Conservation (phyloP, 352 stramenopile species). For the Phytophthora citricola region DNA sequence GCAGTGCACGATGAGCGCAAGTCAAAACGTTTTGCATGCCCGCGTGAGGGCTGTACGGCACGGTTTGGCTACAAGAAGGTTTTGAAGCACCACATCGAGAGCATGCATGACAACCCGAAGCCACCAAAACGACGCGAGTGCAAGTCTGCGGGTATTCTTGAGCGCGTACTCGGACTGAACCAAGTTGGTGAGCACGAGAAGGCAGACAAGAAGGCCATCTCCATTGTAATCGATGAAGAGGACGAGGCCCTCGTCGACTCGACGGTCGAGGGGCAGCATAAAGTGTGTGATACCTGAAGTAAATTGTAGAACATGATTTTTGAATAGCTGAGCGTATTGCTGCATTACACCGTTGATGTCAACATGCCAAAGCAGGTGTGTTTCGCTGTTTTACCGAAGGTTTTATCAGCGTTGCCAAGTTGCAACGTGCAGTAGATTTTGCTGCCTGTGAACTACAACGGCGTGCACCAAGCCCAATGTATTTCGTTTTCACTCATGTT, state of each 20-base stretch:
- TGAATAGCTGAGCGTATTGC: too few species aligned
- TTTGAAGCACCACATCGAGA: slow-evolving; percentile 66
- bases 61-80: slow-evolving; percentile 83
- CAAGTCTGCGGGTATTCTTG: slow-evolving; percentile 41
- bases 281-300: too few species aligned
- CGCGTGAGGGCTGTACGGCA: slow-evolving; percentile 57
- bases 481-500: slow-evolving; percentile 20
- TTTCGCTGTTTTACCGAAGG: too few species aligned
- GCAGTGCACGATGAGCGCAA: slow-evolving; percentile 67
- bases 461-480: background rate
- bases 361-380: too few species aligned
- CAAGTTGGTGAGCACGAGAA: slow-evolving; percentile 27
- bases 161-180: slow-evolving; percentile 44
- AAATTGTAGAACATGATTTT: too few species aligned
- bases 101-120: slow-evolving; percentile 57
- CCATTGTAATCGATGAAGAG: slow-evolving; percentile 2
- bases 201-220: background rate
- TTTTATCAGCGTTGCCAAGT: too few species aligned
- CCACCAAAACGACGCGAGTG: slow-evolving; percentile 31
- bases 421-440: too few species aligned
- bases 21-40: slow-evolving; percentile 71
- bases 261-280: too few species aligned
- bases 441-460: too few species aligned
- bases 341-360: too few species aligned
- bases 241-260: background rate